Evolutionary conservation across 2,329 filamentous ascomycete species (phyloP), one percentile per base, ranked within the genome.

Genomic region (Calonectria pseudoturangicola): DNA sequence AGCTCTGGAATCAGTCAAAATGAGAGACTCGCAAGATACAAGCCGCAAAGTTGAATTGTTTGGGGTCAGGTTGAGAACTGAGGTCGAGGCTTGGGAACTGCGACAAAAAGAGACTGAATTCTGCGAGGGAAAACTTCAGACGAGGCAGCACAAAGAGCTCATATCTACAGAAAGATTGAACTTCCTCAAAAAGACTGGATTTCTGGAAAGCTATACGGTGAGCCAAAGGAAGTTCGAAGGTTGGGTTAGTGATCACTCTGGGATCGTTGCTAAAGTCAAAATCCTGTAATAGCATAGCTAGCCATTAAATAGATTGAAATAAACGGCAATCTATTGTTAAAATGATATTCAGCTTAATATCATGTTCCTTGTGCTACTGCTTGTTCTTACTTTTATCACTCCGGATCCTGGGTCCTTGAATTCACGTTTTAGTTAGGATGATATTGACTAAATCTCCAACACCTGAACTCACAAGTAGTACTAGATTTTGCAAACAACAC

Each of bases 401-500:
- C 18, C 9, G 3, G 3, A 25, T n/a, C 68, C 60, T 66, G 13
- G 43, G n/a, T 6, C 60, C 68, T 21, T 43, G 64, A 43, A 70
- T 60, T 2, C 28, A 39, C 10, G 75, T 77, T 72, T 82, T 82
- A 28, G 73, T 74, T 45, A 82, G 65, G n/a, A 81, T 75, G 36
- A 79, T 39, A 8, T 39, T 67, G 4, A 76, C 75, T 65, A 81
- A 51, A 65, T 80, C 78, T 1, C 39, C 56, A 39, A 81, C 45
- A 25, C 84, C 86, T 2, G 88, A 88, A 75, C 87, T 89, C 7
- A 86, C 88, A 47, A 91, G 80, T 70, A 91, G 79, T 77, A 91
- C 89, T 71, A 91, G 79, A 0, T 91, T 88, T 80, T 91, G 88
- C 77, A 90, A 75, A 66, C 87, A 76, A 2, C 72, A 73, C 83